Evolutionary conservation across 768 basidiomycete genomes (phyloP).

Genomic region (Trametes cinnabarina): DNA sequence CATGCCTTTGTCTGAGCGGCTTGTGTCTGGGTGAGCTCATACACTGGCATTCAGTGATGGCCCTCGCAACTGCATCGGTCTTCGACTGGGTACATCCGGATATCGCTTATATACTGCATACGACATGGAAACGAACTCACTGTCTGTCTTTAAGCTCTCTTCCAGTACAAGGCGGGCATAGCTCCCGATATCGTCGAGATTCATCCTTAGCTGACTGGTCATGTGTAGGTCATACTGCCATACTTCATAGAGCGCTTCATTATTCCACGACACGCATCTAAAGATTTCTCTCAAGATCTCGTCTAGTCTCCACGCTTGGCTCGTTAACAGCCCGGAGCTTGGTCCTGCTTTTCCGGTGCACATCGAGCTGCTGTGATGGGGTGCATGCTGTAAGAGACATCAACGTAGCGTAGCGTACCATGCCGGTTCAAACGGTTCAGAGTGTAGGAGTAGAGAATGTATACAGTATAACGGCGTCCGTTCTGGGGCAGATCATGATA

Average conservation of each 20-base stretch:
- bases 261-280: constrained; percentile 1
- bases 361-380: constrained; percentile 1
- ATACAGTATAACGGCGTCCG: too few relatives aligned
- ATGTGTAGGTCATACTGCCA: neutral
- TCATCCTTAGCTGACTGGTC: neutral
- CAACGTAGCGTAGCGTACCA: too few relatives aligned
- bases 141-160: neutral
- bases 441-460: too few relatives aligned
- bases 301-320: constrained; percentile 17
- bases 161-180: constrained; percentile 3
- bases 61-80: constrained; percentile 26
- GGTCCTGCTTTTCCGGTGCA: constrained; percentile 1
- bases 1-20: neutral
- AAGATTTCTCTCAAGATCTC: constrained; percentile 9
- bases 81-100: constrained; percentile 13
- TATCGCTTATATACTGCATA: neutral
- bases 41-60: constrained; percentile 28
- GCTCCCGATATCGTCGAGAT: neutral
- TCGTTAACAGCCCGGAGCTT: neutral
- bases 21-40: constrained; percentile 20
- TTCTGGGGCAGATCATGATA: too few relatives aligned
- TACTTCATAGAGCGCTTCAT: constrained; percentile 6
- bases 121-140: neutral
- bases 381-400: too few relatives aligned
- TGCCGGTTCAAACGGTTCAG: too few relatives aligned